A percentile compares a stretch with the other conserved stretches of the same genome.
Conservation (phyloP, 129 eudicot genomes). For the Rutidosis leptorrhynchoides region DNA sequence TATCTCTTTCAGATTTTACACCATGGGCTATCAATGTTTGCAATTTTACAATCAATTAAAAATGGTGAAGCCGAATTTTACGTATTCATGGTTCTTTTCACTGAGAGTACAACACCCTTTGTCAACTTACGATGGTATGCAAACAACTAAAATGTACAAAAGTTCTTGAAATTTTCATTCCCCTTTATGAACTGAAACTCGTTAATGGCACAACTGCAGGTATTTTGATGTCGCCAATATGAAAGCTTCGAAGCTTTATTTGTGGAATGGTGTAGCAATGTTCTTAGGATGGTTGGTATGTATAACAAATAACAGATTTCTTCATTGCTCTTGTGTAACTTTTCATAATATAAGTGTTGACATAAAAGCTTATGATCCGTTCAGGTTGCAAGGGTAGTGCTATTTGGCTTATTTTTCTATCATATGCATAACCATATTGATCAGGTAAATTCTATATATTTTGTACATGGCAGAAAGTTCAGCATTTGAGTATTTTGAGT, state of each 20-base stretch:
- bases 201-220: constrained; percentile 41
- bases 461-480: background rate
- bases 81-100: constrained; percentile 75
- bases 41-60: constrained; percentile 55
- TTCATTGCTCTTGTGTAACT: background rate
- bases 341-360: constrained; percentile 1
- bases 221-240: constrained; percentile 68
- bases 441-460: constrained; percentile 44
- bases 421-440: constrained; percentile 66
- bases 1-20: constrained; percentile 52
- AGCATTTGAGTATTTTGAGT: too few relatives aligned
- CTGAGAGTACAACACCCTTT: constrained; percentile 81
- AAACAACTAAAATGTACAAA: background rate
- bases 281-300: constrained; percentile 93
- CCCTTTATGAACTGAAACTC: constrained; percentile 10
- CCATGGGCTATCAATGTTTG: constrained; percentile 76
- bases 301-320: background rate
- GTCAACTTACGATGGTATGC: constrained; percentile 83
- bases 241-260: constrained; percentile 62
- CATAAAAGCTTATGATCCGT: constrained; percentile 21
- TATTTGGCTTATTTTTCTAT: constrained; percentile 63
- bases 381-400: constrained; percentile 73
- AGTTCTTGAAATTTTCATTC: background rate
- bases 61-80: constrained; percentile 65
- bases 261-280: constrained; percentile 71